Conservation (phyloP, 768 basidiomycete species). For the Filobasidium wieringae region DNA sequence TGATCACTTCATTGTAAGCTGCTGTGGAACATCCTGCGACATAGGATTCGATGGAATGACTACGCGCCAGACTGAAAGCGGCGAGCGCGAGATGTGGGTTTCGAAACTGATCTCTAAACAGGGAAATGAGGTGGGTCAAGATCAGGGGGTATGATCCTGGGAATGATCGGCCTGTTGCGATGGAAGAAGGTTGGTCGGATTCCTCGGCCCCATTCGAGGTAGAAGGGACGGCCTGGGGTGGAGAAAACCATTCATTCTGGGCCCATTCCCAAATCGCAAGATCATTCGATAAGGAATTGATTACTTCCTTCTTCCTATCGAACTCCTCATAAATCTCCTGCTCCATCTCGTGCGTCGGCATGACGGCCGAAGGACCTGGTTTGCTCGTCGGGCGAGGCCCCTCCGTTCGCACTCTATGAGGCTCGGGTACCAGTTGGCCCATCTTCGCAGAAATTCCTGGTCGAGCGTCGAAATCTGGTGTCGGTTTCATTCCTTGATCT, state of each 20-base stretch:
- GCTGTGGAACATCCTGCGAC: slow-evolving; percentile 79
- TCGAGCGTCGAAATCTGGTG: neutral
- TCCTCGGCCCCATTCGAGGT: neutral
- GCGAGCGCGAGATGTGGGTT: slow-evolving; percentile 72
- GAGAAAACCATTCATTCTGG: neutral
- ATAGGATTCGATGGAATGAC: slow-evolving; percentile 64
- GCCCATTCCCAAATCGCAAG: neutral
- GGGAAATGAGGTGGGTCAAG: slow-evolving; percentile 62
- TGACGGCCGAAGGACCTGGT: neutral
- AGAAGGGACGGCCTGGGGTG: too few relatives aligned
- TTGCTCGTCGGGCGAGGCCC: too few relatives aligned
- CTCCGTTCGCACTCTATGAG: too few relatives aligned
- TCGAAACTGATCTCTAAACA: slow-evolving; percentile 62
- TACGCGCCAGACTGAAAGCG: slow-evolving; percentile 67
- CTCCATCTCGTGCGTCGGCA: neutral
- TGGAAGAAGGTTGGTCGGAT: neutral
- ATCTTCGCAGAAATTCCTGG: neutral
- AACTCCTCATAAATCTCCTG: neutral
- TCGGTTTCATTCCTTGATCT: neutral
- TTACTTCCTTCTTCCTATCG: neutral
- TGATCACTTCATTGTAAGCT: slow-evolving; percentile 77
- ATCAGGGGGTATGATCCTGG: slow-evolving; percentile 59
- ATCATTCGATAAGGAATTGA: neutral
- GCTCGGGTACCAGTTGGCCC: neutral
- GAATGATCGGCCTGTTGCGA: slow-evolving; percentile 1